A percentile compares a stretch with the other conserved stretches of the same genome.
These are phyloP conservation scores for Eimeria sp. DNA, from an alignment of 169 alveolate genomes.

Conservation along the genomic window DNA sequence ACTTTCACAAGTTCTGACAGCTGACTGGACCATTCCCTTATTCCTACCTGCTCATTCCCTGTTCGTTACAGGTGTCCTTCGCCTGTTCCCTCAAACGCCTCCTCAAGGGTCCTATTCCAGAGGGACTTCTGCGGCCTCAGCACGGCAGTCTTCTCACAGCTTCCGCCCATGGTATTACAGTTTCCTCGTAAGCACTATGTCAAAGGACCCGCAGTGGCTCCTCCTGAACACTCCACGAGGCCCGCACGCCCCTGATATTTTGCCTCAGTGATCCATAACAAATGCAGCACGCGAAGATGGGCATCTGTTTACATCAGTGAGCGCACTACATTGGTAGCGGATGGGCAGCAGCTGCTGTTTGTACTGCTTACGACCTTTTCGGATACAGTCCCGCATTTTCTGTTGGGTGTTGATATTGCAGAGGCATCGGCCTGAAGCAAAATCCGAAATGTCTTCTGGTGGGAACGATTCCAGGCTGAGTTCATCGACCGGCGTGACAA, in stretches of 20 bases:
- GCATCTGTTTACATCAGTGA: neutral
- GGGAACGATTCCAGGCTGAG: conserved; percentile 14
- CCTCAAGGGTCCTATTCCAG: neutral
- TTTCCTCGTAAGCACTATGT: conserved; percentile 5
- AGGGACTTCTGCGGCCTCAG: neutral
- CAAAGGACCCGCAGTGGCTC: neutral
- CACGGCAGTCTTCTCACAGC: neutral
- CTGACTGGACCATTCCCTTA: neutral
- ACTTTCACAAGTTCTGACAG: neutral
- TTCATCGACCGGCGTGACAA: neutral
- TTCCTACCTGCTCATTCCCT: neutral
- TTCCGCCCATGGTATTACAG: neutral
- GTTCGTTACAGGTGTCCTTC: neutral
- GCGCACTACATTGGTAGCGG: neutral
- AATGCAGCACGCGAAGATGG: neutral
- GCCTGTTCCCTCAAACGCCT: neutral
- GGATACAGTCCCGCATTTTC: neutral
- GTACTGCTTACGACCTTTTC: neutral
- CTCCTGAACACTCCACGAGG: neutral
- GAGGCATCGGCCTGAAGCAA: conserved; percentile 8
- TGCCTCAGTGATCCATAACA: neutral
- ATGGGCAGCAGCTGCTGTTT: conserved; percentile 2
- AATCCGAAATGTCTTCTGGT: conserved; percentile 15
- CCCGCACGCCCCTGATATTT: neutral
- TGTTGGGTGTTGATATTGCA: neutral